Percentiles rank a stretch among this genome's conserved stretches.
phyloP scores from a whole-genome alignment of 345 rosid genomes.

The Triadica sebifera region DNA sequence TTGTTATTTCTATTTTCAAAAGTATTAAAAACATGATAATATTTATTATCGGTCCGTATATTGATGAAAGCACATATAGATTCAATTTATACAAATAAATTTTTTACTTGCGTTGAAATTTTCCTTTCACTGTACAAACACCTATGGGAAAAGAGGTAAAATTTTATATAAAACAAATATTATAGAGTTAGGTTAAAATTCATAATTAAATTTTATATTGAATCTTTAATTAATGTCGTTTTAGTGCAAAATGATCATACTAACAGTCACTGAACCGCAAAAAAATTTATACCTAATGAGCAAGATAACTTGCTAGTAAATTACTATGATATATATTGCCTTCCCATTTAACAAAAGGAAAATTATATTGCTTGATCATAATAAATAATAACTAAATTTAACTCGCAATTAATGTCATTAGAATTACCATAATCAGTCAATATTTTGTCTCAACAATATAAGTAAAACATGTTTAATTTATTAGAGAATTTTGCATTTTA shows the following conservation, averaged over 20 bases:
- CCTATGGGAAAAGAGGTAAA: no score
- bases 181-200: no score
- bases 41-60: no score
- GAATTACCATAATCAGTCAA: neutral
- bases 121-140: no score
- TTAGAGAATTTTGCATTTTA: constrained; percentile 11
- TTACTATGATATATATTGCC: neutral
- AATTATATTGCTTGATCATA: no score
- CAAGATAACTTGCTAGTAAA: neutral
- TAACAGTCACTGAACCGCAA: neutral
- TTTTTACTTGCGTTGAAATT: no score
- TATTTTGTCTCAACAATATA: constrained; percentile 10
- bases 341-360: neutral
- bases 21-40: no score
- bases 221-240: neutral
- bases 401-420: neutral
- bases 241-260: neutral
- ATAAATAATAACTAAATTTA: neutral
- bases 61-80: no score
- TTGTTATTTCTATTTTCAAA: no score
- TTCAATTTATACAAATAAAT: no score
- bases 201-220: neutral
- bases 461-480: constrained; percentile 21
- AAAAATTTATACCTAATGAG: neutral
- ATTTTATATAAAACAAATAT: no score